phyloP scores from a whole-genome alignment of 2,329 filamentous ascomycete species.

The Colletotrichum viniferum region DNA sequence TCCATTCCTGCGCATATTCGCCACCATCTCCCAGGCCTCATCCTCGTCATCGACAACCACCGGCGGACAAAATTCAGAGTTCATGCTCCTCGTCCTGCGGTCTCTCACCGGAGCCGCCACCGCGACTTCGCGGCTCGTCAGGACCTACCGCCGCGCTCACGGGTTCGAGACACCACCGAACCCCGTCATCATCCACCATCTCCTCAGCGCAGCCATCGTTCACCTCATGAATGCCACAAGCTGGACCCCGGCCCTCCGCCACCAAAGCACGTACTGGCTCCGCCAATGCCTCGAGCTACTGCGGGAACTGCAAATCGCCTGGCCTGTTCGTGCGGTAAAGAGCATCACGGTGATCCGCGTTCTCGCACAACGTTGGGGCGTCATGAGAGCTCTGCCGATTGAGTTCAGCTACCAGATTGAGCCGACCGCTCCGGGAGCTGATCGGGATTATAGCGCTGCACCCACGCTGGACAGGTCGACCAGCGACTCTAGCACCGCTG shows the following conservation, averaged over 20 bases:
- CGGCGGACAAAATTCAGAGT: not conserved
- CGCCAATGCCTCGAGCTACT: slow-evolving; percentile 19
- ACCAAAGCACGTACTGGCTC: slow-evolving; percentile 22
- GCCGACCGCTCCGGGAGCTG: not conserved
- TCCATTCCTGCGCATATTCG: slow-evolving; percentile 22
- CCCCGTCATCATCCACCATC: slow-evolving; percentile 21
- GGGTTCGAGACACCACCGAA: slow-evolving; percentile 15
- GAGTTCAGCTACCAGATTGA: slow-evolving; percentile 1
- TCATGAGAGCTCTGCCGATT: slow-evolving; percentile 7
- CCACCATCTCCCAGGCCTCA: not conserved
- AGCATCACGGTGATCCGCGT: slow-evolving; percentile 9
- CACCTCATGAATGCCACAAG: slow-evolving; percentile 23
- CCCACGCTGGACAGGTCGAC: not conserved
- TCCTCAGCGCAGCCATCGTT: slow-evolving; percentile 22
- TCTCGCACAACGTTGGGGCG: slow-evolving; percentile 7
- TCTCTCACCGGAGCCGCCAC: slow-evolving; percentile 21
- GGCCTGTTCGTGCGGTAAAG: slow-evolving; percentile 1
- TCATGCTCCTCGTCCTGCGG: slow-evolving; percentile 17
- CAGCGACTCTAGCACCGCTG: not conserved
- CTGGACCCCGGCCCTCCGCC: slow-evolving; percentile 3
- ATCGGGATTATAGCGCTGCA: not conserved
- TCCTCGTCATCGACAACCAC: not conserved
- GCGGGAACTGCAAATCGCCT: not conserved
- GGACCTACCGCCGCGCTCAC: slow-evolving; percentile 15
- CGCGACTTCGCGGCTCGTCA: slow-evolving; percentile 5